These are phyloP conservation scores for Przewalskia tangutica DNA, from an alignment of 257 asterid species.

Conservation along the genomic window DNA sequence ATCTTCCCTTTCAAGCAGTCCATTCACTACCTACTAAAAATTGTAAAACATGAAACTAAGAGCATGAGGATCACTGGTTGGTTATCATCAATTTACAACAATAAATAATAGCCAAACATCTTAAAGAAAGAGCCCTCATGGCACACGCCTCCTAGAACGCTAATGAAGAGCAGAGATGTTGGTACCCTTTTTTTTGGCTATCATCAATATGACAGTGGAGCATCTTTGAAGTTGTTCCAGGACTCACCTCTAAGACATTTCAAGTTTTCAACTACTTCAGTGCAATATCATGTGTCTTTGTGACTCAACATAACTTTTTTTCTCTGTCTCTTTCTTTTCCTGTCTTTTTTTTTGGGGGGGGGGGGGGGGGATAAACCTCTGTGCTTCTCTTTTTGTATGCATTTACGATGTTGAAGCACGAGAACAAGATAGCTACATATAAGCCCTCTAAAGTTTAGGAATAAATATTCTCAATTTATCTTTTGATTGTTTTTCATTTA, in stretches of 20 bases:
- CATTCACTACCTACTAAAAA: slow-evolving; percentile 82
- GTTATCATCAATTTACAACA: background rate
- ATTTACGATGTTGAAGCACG: background rate
- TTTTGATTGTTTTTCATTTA: background rate
- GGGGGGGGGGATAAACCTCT: background rate
- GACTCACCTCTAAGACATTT: background rate
- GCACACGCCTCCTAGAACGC: background rate
- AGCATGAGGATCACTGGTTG: slow-evolving; percentile 10
- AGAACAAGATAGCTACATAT: background rate
- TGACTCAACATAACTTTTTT: background rate
- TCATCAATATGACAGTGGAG: background rate
- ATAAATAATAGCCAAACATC: background rate
- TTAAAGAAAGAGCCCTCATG: background rate
- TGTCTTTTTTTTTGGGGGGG: background rate
- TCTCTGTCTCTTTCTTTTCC: background rate
- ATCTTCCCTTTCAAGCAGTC: slow-evolving; percentile 85
- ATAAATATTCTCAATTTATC: background rate
- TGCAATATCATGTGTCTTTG: background rate
- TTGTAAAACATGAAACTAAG: slow-evolving; percentile 18
- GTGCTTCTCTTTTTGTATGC: background rate
- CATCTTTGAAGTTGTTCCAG: background rate
- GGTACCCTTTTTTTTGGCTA: background rate
- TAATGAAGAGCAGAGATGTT: background rate
- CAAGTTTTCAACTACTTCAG: background rate
- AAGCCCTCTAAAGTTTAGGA: background rate